phyloP scores from a whole-genome alignment of 208 protist species.

The Trypanosoma cruzi region DNA sequence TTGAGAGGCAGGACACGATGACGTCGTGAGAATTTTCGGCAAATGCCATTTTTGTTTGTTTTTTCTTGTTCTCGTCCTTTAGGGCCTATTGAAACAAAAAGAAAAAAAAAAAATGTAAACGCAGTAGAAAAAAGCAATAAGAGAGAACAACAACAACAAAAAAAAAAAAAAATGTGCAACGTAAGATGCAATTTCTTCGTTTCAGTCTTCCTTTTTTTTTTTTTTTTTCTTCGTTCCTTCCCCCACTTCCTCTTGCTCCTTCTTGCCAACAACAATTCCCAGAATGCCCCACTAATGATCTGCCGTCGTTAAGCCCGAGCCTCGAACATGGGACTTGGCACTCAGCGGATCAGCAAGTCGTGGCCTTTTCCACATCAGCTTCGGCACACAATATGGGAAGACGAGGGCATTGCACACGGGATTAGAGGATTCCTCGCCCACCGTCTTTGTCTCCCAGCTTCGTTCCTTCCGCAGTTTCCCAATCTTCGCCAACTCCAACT shows the following conservation, averaged over 20 bases:
- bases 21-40: constrained; percentile 53
- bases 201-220: too few species aligned
- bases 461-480: constrained; percentile 60
- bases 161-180: too few species aligned
- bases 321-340: constrained; percentile 23
- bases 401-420: constrained; percentile 77
- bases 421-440: constrained; percentile 56
- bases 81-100: constrained; percentile 3
- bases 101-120: neutral
- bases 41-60: constrained; percentile 9
- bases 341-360: constrained; percentile 65
- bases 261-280: neutral
- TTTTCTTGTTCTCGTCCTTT: neutral
- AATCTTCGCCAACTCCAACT: constrained; percentile 83
- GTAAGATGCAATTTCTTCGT: too few species aligned
- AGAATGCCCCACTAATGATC: constrained; percentile 7
- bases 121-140: constrained; percentile 5
- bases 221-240: neutral
- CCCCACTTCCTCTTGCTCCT: neutral
- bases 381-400: constrained; percentile 90
- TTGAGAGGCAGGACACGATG: constrained; percentile 51
- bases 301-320: neutral
- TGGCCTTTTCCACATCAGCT: constrained; percentile 63
- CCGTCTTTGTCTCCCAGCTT: constrained; percentile 67
- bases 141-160: constrained; percentile 17